Conservation (phyloP, 148 eudicot genomes). For the Dianthus caryophyllus region DNA sequence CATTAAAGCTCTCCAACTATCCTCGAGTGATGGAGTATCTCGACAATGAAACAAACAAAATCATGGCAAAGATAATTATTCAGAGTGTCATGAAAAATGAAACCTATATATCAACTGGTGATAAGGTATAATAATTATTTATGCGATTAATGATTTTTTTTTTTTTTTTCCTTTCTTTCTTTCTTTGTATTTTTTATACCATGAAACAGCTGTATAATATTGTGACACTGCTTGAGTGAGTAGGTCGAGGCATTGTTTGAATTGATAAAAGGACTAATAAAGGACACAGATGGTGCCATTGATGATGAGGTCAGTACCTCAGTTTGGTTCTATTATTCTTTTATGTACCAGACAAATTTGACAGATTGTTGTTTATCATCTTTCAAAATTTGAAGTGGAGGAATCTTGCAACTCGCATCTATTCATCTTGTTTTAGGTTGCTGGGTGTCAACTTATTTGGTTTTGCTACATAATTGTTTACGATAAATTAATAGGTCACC, state of each 20-base stretch:
- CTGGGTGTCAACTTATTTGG: not conserved
- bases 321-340: constrained; percentile 3
- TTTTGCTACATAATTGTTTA: not conserved
- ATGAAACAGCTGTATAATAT: constrained; percentile 18
- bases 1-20: constrained; percentile 88
- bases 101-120: constrained; percentile 70
- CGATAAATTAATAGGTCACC: not conserved
- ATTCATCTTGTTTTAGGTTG: not conserved
- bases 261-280: constrained; percentile 77
- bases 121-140: constrained; percentile 55
- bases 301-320: constrained; percentile 85
- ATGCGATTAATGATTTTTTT: not conserved
- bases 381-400: not conserved
- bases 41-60: constrained; percentile 69
- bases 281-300: constrained; percentile 55
- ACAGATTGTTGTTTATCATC: not conserved
- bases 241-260: constrained; percentile 94
- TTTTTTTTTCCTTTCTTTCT: too few relatives aligned
- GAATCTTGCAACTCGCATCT: not conserved
- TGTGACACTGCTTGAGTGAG: constrained; percentile 11
- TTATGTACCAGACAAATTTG: too few relatives aligned
- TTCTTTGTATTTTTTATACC: not conserved
- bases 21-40: constrained; percentile 80
- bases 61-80: constrained; percentile 85
- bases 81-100: constrained; percentile 75